phyloP scores from a whole-genome alignment of 352 stramenopile genomes.

The Globisporangium paddicum region DNA sequence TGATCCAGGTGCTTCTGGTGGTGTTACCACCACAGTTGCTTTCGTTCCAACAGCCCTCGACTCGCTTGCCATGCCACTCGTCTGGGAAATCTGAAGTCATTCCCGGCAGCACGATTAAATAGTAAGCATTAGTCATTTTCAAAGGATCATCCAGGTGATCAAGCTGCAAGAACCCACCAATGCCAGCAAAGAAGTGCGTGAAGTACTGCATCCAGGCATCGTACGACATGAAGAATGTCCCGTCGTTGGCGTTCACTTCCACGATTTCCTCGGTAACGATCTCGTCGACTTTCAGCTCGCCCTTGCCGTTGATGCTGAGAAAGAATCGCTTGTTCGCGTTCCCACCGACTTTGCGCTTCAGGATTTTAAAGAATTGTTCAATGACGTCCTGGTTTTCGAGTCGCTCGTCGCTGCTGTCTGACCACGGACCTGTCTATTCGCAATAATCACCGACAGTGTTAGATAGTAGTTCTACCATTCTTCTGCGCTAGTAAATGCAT shows the following conservation, averaged over 20 bases:
- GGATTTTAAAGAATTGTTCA: constrained; percentile 64
- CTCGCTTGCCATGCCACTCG: constrained; percentile 72
- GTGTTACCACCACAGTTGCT: constrained; percentile 73
- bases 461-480: too few species aligned
- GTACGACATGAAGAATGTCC: constrained; percentile 92
- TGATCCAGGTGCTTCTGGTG: constrained; percentile 82
- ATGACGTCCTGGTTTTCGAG: constrained; percentile 78
- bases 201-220: constrained; percentile 87
- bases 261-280: constrained; percentile 72
- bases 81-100: constrained; percentile 75
- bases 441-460: neutral
- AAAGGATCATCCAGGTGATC: neutral
- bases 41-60: constrained; percentile 78
- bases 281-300: constrained; percentile 50
- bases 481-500: neutral
- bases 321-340: constrained; percentile 69
- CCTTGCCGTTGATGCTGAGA: constrained; percentile 42
- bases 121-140: neutral
- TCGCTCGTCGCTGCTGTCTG: constrained; percentile 72
- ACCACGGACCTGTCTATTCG: constrained; percentile 74
- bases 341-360: constrained; percentile 57
- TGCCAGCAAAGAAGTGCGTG: constrained; percentile 89
- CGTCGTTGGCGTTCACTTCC: constrained; percentile 82
- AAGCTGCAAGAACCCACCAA: constrained; percentile 35
- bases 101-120: neutral